Percentiles rank a stretch among this genome's conserved stretches.
These are phyloP conservation scores for Anacardium occidentale DNA, from an alignment of 345 rosid genomes.

Conservation along the genomic window DNA sequence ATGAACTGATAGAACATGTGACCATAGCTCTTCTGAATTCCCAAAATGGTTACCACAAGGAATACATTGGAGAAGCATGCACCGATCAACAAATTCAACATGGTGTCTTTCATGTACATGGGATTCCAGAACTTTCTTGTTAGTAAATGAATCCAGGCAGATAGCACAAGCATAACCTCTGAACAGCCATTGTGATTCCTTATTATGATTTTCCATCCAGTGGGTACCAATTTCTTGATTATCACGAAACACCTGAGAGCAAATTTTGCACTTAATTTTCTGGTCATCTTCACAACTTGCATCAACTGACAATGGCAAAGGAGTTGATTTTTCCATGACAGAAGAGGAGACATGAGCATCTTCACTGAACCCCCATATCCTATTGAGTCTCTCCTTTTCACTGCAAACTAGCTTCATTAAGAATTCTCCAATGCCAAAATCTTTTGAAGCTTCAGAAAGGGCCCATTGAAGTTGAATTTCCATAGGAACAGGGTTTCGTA, in stretches of 20 bases:
- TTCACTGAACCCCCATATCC: slow-evolving; percentile 73
- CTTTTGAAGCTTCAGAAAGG: slow-evolving; percentile 81
- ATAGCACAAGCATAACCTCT: slow-evolving; percentile 94
- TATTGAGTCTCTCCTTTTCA: slow-evolving; percentile 73
- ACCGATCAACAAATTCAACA: slow-evolving; percentile 89
- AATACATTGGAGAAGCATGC: slow-evolving; percentile 95
- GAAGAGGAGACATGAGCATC: slow-evolving; percentile 36
- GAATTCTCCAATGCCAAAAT: slow-evolving; percentile 55
- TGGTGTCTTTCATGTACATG: slow-evolving; percentile 96
- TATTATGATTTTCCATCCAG: slow-evolving; percentile 72
- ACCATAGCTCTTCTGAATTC: slow-evolving; percentile 69
- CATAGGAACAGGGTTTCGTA: slow-evolving; percentile 90
- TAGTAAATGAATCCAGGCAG: slow-evolving; percentile 88
- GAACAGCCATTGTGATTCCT: slow-evolving; percentile 79
- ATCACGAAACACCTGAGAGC: slow-evolving; percentile 50
- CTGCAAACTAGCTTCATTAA: slow-evolving; percentile 65
- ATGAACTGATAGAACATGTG: slow-evolving; percentile 74
- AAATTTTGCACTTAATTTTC: slow-evolving; percentile 59
- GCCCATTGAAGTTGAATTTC: slow-evolving; percentile 97
- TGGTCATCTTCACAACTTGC: slow-evolving; percentile 41
- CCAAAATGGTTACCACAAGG: slow-evolving; percentile 94
- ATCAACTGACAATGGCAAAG: slow-evolving; percentile 38
- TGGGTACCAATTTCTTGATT: slow-evolving; percentile 57
- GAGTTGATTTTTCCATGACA: slow-evolving; percentile 41
- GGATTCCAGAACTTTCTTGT: slow-evolving; percentile 63